Evolutionary conservation across 306 rosid species (phyloP), one percentile per base, ranked within the genome.

Genomic region (Trifolium subterraneum): DNA sequence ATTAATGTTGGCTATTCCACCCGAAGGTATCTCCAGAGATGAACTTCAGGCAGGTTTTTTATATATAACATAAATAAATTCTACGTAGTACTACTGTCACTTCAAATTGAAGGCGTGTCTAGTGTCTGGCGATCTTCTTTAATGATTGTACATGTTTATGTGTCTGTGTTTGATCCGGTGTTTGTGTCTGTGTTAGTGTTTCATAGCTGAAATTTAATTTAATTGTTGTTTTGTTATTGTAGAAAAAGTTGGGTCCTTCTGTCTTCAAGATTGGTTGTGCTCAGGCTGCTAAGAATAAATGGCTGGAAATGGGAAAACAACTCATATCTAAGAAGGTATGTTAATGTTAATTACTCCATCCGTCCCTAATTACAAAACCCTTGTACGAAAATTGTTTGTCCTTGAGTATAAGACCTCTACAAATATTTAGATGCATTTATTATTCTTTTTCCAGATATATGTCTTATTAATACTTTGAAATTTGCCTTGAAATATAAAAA

Each of bases 281-380:
- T 4, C 96, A 93, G 83, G 98, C 98, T 27, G 90, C 89, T 2
- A 93, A 91, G 80, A 91, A 90, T 59, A 89, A 84, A 77, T 93
- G 97, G 98, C 91, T 93, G 63, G 90, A 87, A 2, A 83, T 93
- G 83, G 98, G 97, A n/a, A 90, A 84, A 73, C 93, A 84, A 64
- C 72, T 84, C 19, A 80, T 91, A 11, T 76, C 91, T 71, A 80
- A 89, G 71, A 93, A 84, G 96, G 98, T 93, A 8, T 14, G 16
- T 33, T 33, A 68, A 68, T 47, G n/a, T n/a, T n/a, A 64, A 18
- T 64, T 22, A 22, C 25, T 22, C 25, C 25, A 22, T 22, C 25
- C 29, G 29, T 25, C 29, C 29, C 2, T 3, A 3, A 25, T 25
- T 25, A 25, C 2, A 25, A 25, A 3, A 1, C 29, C 3, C 29